Evolutionary conservation across 2,329 filamentous ascomycete species (phyloP), one percentile per base, ranked within the genome.

Genomic region (Hypocreales sp.): DNA sequence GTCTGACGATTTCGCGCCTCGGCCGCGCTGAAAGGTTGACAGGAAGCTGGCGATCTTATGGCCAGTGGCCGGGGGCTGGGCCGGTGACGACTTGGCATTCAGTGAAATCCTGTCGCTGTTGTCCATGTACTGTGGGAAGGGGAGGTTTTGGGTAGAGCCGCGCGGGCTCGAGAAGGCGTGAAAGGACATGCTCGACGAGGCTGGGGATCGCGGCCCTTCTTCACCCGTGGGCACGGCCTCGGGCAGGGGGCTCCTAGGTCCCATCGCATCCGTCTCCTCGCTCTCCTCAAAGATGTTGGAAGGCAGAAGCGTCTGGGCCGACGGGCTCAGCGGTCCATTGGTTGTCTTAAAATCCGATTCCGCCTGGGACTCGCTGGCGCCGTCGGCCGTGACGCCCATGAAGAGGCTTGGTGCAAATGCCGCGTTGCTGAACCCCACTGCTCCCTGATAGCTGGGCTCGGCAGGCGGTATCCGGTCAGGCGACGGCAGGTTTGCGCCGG

Each of bases 261-360:
- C 33, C 20, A 38, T 56, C n/a, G 60, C 55, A 11, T 75, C 72
- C 21, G 74, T 62, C 25, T 76, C 73, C 24, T 74, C 56, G n/a
- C 39, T 47, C 37, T 79, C 75, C 27, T 77, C 72, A 34, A 69
- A 57, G 33, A 67, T 65, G n/a, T 57, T 60, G 5, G 79, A 79
- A 1, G 81, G 81, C 11, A 92, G 55, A 4, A 87, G 58, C 11
- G 75, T 67, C 16, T 78, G 73, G 3, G 80, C 81, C 4, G 78
- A 79, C 2, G 81, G 81, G 40, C 79, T 86, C 46, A 87, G 67
- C 1, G 78, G 78, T 3, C 77, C 79, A 16, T 69, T 72, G 12
- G 62, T 66, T 4, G 61, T 61, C 31, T 69, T 68, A 5, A 76
- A 53, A 12, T 78, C 73, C 2, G 70, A 64, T 18, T 79, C 75